phyloP scores from a whole-genome alignment of 2,329 filamentous ascomycete species.

The Ophiostoma fasciatum region DNA sequence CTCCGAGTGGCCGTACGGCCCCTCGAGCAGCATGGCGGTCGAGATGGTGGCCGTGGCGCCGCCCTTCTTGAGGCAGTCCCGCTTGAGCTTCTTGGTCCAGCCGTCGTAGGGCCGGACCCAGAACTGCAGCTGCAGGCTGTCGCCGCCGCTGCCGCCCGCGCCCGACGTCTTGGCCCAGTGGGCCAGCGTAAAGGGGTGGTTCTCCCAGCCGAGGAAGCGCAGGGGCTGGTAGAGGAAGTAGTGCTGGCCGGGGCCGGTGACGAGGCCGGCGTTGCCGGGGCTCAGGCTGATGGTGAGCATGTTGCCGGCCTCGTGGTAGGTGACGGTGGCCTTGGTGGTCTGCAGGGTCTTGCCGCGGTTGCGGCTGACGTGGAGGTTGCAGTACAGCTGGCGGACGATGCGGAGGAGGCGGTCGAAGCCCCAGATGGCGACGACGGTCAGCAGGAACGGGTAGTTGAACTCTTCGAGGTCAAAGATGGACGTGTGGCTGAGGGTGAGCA shows the following conservation, averaged over 20 bases:
- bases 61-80: slow-evolving; percentile 7
- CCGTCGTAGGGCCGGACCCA: slow-evolving; percentile 11
- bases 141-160: neutral
- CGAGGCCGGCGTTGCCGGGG: slow-evolving; percentile 3
- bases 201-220: slow-evolving; percentile 28
- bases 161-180: slow-evolving; percentile 3
- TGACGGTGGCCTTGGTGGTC: slow-evolving; percentile 5
- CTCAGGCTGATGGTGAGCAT: slow-evolving; percentile 8
- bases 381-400: slow-evolving; percentile 24
- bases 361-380: slow-evolving; percentile 19
- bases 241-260: slow-evolving; percentile 25
- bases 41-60: slow-evolving; percentile 1
- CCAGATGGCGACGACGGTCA: slow-evolving; percentile 10
- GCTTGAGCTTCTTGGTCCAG: slow-evolving; percentile 11
- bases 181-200: slow-evolving; percentile 34
- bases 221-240: slow-evolving; percentile 31
- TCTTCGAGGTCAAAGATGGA: slow-evolving; percentile 4
- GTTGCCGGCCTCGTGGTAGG: slow-evolving; percentile 8
- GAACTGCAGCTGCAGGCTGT: slow-evolving; percentile 8
- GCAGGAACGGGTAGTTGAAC: slow-evolving; percentile 11
- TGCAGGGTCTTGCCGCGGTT: slow-evolving; percentile 3
- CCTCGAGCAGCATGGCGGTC: slow-evolving; percentile 10
- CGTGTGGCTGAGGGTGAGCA: slow-evolving; percentile 9
- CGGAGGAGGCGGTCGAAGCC: slow-evolving; percentile 18
- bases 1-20: slow-evolving; percentile 11